Conservation (phyloP, 2,329 filamentous ascomycete species). For the Botrytis cinerea region DNA sequence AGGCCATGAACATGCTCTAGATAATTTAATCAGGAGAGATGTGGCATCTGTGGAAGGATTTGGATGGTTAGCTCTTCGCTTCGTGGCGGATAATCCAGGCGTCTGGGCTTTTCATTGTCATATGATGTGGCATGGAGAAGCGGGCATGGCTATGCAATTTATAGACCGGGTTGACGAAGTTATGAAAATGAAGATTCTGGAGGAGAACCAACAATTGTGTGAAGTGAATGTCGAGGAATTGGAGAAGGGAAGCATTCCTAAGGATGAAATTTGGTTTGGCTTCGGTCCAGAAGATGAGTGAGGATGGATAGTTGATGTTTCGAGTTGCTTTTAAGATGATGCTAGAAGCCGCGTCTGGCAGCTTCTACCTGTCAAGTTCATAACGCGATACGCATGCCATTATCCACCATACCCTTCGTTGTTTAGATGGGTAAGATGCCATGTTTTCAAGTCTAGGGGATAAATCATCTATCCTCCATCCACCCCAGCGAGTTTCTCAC, state of each 20-base stretch:
- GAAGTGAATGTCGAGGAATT: slow-evolving; percentile 46
- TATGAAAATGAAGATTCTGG: slow-evolving; percentile 47
- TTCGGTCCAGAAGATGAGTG: slow-evolving; percentile 16
- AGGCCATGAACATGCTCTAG: slow-evolving; percentile 42
- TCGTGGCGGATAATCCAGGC: slow-evolving; percentile 59
- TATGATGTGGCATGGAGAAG: slow-evolving; percentile 59
- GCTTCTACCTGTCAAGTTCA: neutral
- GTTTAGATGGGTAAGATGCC: neutral
- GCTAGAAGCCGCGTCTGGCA: neutral
- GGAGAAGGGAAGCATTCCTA: slow-evolving; percentile 51
- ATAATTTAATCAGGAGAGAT: slow-evolving; percentile 52
- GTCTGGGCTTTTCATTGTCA: slow-evolving; percentile 62
- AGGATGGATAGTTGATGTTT: neutral
- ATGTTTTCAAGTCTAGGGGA: rapidly evolving
- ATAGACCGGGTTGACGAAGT: slow-evolving; percentile 52
- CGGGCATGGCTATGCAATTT: slow-evolving; percentile 62
- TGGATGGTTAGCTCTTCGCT: slow-evolving; percentile 56
- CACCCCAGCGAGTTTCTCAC: neutral
- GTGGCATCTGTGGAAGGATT: slow-evolving; percentile 56
- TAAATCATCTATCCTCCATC: neutral
- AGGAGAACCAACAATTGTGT: slow-evolving; percentile 51
- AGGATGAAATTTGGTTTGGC: slow-evolving; percentile 51
- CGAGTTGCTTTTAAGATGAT: neutral
- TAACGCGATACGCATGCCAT: neutral
- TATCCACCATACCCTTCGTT: rapidly evolving